Conservation (phyloP, 179 eudicot species). For the Actinidia arguta region DNA sequence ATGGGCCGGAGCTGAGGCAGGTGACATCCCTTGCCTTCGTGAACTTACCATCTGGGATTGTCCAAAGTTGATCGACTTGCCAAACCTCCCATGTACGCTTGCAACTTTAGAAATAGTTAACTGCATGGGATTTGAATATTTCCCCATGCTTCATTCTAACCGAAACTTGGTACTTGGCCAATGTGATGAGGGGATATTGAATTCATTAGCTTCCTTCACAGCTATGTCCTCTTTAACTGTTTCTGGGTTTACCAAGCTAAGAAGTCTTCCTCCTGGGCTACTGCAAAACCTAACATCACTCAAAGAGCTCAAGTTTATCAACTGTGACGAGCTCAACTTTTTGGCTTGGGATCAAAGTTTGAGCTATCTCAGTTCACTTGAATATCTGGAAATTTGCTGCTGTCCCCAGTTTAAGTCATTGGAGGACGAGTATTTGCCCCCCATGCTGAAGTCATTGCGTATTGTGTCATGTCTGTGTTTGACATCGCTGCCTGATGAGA, state of each 20-base stretch:
- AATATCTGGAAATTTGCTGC: not conserved
- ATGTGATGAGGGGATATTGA: not conserved
- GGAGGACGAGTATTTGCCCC: not conserved
- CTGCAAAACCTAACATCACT: not conserved
- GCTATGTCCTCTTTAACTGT: slow-evolving; percentile 6
- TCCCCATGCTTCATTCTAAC: not conserved
- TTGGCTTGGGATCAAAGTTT: not conserved
- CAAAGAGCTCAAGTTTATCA: not conserved
- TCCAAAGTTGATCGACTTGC: not conserved
- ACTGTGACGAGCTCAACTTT: not conserved
- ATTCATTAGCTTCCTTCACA: not conserved
- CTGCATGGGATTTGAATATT: not conserved
- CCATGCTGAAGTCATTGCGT: not conserved
- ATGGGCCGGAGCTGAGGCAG: not conserved
- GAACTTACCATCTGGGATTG: not conserved
- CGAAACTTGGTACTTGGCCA: not conserved
- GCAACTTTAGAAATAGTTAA: not conserved
- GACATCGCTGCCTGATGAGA: not conserved
- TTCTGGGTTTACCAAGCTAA: not conserved
- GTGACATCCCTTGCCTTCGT: not conserved
- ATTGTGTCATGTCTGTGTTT: not conserved
- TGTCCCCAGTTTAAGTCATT: not conserved
- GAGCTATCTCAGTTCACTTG: not conserved
- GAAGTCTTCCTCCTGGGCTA: not conserved
- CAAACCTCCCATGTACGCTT: not conserved